Percentiles rank a stretch among this genome's conserved stretches.
Evolutionary conservation across 108 stramenopile species (phyloP).

Genomic region (Cyclostephanos invisitatus): DNA sequence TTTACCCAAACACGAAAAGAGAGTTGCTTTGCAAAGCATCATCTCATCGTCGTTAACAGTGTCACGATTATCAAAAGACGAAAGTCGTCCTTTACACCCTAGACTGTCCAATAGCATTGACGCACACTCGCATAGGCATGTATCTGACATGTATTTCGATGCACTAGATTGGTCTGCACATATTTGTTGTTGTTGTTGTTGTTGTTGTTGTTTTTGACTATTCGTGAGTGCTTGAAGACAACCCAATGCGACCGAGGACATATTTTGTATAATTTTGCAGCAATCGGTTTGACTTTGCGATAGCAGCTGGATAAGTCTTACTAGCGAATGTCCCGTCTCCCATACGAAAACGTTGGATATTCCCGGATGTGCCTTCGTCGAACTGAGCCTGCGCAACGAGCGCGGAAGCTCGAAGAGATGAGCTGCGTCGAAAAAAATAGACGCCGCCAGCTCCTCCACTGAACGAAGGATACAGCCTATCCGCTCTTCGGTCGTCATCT

Average conservation of each 20-base stretch:
- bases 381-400: neutral
- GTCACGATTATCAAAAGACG: neutral
- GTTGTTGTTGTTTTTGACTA: slow-evolving; percentile 3
- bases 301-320: slow-evolving; percentile 16
- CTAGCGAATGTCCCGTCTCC: slow-evolving; percentile 28
- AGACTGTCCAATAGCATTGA: slow-evolving; percentile 36
- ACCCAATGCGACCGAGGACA: slow-evolving; percentile 23
- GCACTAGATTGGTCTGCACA: slow-evolving; percentile 1
- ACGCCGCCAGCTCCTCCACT: neutral
- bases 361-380: slow-evolving; percentile 1
- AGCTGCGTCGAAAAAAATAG: slow-evolving; percentile 7
- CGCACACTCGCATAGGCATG: slow-evolving; percentile 32
- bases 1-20: slow-evolving; percentile 41
- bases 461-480: neutral
- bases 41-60: slow-evolving; percentile 9
- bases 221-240: slow-evolving; percentile 17
- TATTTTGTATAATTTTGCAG: slow-evolving; percentile 12
- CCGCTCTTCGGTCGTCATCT: neutral
- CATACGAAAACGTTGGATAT: slow-evolving; percentile 22
- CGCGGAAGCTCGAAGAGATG: neutral
- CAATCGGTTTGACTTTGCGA: slow-evolving; percentile 7
- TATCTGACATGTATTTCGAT: slow-evolving; percentile 22
- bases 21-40: slow-evolving; percentile 24
- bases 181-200: neutral
- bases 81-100: neutral